These are phyloP conservation scores for Mrakia hoshinonis DNA, from an alignment of 768 basidiomycete genomes.

Conservation along the genomic window DNA sequence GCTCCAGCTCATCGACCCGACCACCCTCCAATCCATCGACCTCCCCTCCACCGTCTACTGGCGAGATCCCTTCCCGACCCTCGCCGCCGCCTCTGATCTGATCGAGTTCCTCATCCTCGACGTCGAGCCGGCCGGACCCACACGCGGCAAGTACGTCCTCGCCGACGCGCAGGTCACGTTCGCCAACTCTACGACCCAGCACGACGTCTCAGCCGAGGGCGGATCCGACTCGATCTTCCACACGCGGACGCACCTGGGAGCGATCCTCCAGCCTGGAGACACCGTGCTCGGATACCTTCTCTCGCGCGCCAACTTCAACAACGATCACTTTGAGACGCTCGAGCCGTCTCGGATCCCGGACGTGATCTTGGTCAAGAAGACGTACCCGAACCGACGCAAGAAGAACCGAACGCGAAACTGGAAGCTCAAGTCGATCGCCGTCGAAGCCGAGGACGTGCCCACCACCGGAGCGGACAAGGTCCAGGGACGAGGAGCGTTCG, in stretches of 20 bases:
- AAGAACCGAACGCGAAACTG: conserved; percentile 76
- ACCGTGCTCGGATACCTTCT: conserved; percentile 85
- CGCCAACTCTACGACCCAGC: conserved; percentile 50
- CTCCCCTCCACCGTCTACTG: conserved; percentile 72
- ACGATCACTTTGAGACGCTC: conserved; percentile 66
- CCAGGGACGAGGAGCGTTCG: conserved; percentile 67
- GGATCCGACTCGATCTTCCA: conserved; percentile 73
- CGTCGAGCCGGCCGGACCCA: conserved; percentile 69
- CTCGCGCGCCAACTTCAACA: conserved; percentile 85
- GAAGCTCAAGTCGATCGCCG: conserved; percentile 85
- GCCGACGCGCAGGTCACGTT: conserved; percentile 86
- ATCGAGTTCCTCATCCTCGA: conserved; percentile 93
- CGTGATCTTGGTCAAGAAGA: conserved; percentile 86
- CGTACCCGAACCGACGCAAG: conserved; percentile 86
- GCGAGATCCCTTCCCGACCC: conserved; percentile 78
- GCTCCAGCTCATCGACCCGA: conserved; percentile 79
- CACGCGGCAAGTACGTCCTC: conserved; percentile 68
- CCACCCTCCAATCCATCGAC: conserved; percentile 74
- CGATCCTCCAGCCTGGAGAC: conserved; percentile 87
- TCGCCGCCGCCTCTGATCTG: conserved; percentile 73
- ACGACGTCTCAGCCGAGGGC: conserved; percentile 48
- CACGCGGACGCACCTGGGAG: conserved; percentile 92
- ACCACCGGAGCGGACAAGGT: conserved; percentile 48
- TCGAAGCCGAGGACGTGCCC: conserved; percentile 79
- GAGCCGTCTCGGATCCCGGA: conserved; percentile 64